Conservation (phyloP, 768 basidiomycete species). For the Lactarius tabidus region DNA sequence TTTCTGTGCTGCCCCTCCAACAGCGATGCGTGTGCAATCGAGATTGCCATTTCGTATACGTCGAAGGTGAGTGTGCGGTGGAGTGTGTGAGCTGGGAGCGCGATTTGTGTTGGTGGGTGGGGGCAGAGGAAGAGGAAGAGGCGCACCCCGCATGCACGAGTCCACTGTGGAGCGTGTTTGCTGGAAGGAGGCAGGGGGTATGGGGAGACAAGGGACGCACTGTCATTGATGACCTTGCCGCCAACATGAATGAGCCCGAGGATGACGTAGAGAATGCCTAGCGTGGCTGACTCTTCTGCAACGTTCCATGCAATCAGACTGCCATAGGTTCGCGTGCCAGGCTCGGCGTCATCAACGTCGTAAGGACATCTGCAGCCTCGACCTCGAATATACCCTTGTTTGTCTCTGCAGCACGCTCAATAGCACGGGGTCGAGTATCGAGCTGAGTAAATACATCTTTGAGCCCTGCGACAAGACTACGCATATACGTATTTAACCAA, state of each 20-base stretch:
- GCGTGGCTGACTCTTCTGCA: constrained; percentile 57
- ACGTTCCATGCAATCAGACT: constrained; percentile 72
- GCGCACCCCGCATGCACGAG: constrained; percentile 58
- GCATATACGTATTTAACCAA: background rate
- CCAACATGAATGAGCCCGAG: constrained; percentile 78
- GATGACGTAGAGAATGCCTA: constrained; percentile 78
- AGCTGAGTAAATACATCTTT: constrained; percentile 82
- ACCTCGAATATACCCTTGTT: constrained; percentile 41
- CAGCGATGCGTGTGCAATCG: constrained; percentile 55
- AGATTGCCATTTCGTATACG: constrained; percentile 71
- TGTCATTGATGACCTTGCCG: constrained; percentile 67
- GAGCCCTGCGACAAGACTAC: constrained; percentile 55
- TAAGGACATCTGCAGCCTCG: constrained; percentile 49
- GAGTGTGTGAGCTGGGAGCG: constrained; percentile 48
- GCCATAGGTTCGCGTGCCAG: constrained; percentile 50
- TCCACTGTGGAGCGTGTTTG: constrained; percentile 47
- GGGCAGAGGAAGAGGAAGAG: constrained; percentile 70
- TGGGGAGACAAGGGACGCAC: constrained; percentile 43
- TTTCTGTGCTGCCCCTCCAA: constrained; percentile 41
- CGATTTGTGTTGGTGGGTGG: constrained; percentile 43
- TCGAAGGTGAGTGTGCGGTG: constrained; percentile 56
- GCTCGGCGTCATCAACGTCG: constrained; percentile 49
- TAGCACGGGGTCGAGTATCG: constrained; percentile 58
- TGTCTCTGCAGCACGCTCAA: constrained; percentile 55
- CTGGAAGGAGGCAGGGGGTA: too few species aligned